These are phyloP conservation scores for Solanum appendiculatum DNA, from an alignment of 257 asterid genomes.

Conservation along the genomic window DNA sequence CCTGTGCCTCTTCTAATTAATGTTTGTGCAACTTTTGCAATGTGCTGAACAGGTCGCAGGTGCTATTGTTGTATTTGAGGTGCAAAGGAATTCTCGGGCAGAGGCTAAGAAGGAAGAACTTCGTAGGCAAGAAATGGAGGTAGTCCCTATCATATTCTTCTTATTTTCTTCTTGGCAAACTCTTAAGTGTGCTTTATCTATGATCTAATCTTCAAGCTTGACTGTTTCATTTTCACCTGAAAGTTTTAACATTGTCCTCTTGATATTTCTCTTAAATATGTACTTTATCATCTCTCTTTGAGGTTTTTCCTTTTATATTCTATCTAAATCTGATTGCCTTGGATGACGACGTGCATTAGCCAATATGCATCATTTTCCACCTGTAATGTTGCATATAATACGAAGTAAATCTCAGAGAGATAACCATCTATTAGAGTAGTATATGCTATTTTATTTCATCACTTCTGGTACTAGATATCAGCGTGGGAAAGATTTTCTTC, in stretches of 20 bases:
- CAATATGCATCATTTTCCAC: too few species aligned
- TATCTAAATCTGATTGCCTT: not conserved
- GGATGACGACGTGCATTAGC: not conserved
- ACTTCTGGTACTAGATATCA: not conserved
- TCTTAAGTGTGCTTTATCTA: not conserved
- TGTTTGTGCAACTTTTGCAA: not conserved
- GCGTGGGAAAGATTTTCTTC: not conserved
- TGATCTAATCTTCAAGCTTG: not conserved
- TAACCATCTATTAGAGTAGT: not conserved
- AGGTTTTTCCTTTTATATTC: not conserved
- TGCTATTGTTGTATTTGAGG: slow-evolving; percentile 74
- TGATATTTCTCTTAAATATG: not conserved
- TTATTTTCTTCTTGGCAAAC: not conserved
- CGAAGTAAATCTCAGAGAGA: not conserved
- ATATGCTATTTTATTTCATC: not conserved
- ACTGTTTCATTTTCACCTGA: not conserved
- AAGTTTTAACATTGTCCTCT: not conserved
- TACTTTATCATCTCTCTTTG: not conserved
- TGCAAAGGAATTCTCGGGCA: slow-evolving; percentile 82
- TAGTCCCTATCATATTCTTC: slow-evolving; percentile 3
- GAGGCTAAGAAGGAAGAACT: slow-evolving; percentile 91
- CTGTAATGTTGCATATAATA: not conserved
- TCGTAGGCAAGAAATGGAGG: slow-evolving; percentile 77
- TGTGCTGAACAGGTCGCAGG: slow-evolving; percentile 62
- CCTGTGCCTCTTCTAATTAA: not conserved